These are phyloP conservation scores for Thielaviopsis euricoi DNA, from an alignment of 2,329 filamentous ascomycete species.

Conservation along the genomic window DNA sequence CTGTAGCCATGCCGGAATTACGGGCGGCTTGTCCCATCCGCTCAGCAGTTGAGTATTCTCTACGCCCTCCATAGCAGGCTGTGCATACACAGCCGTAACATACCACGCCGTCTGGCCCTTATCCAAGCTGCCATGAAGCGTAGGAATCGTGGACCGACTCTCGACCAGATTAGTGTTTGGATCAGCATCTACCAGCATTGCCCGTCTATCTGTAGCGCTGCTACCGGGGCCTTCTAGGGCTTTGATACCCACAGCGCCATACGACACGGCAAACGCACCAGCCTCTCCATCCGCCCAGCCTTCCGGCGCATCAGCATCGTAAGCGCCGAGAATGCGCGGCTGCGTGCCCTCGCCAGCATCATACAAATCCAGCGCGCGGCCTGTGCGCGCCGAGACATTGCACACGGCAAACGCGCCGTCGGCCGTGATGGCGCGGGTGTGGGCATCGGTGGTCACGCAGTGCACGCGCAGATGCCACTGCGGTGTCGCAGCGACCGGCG, in stretches of 20 bases:
- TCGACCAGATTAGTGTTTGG: conserved; percentile 66
- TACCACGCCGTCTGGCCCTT: conserved; percentile 47
- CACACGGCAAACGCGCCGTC: conserved; percentile 60
- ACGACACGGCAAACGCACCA: conserved; percentile 40
- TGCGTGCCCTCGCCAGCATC: conserved; percentile 34
- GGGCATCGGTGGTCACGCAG: conserved; percentile 39
- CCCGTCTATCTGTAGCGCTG: conserved; percentile 27
- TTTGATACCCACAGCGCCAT: conserved; percentile 40
- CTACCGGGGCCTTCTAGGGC: conserved; percentile 36
- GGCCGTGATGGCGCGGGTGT: conserved; percentile 42
- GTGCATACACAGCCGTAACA: conserved; percentile 53
- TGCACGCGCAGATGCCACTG: conserved; percentile 59
- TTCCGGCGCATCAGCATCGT: conserved; percentile 37
- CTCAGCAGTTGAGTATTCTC: conserved; percentile 25
- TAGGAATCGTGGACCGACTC: conserved; percentile 54
- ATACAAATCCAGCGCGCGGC: conserved; percentile 34
- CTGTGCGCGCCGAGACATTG: conserved; percentile 31
- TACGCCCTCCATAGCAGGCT: conserved; percentile 39
- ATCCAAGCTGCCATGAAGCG: conserved; percentile 44
- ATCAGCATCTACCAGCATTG: conserved; percentile 56
- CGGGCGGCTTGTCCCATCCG: conserved; percentile 43
- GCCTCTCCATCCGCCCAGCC: conserved; percentile 32
- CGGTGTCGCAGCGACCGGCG: conserved; percentile 37
- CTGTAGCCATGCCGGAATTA: conserved; percentile 43
- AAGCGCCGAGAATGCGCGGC: conserved; percentile 42